phyloP scores from a whole-genome alignment of 176 grass and related monocot species.

The Secale cereale region DNA sequence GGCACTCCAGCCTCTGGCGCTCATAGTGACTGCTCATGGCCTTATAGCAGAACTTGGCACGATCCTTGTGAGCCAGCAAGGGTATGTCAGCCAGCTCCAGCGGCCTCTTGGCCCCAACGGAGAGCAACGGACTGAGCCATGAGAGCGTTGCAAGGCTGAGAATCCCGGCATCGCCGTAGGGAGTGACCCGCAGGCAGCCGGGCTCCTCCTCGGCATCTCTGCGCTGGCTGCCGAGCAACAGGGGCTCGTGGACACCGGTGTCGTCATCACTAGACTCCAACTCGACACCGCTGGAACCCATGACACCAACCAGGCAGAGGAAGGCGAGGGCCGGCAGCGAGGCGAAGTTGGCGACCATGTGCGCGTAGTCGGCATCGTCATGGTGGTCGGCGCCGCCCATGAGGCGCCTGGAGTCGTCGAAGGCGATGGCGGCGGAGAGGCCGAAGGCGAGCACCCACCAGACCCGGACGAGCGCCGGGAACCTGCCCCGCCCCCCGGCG shows the following conservation, averaged over 20 bases:
- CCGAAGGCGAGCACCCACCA: conserved; percentile 90
- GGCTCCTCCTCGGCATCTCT: conserved; percentile 46
- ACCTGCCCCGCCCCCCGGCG: conserved; percentile 42
- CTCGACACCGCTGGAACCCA: conserved; percentile 69
- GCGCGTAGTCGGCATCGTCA: conserved; percentile 34
- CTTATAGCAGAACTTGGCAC: conserved; percentile 83
- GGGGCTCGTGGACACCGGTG: conserved; percentile 46
- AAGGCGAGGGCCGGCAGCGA: conserved; percentile 59
- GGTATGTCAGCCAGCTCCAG: conserved; percentile 87
- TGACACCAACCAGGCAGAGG: conserved; percentile 64
- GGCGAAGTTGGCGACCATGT: conserved; percentile 64
- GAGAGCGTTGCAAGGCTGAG: conserved; percentile 69
- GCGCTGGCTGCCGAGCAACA: conserved; percentile 41
- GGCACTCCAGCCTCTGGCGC: conserved; percentile 48
- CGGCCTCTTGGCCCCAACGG: conserved; percentile 62
- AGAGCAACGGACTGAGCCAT: conserved; percentile 70
- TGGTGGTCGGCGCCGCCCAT: not conserved
- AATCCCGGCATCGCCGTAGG: conserved; percentile 62
- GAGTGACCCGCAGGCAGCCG: conserved; percentile 69
- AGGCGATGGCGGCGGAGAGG: conserved; percentile 54
- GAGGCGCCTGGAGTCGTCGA: conserved; percentile 40
- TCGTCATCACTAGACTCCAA: conserved; percentile 33
- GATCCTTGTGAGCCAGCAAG: conserved; percentile 66
- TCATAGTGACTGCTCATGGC: conserved; percentile 66
- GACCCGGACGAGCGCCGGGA: conserved; percentile 66